phyloP scores from a whole-genome alignment of 1,284 basidiomycete species.

The Pyrrhoderma noxium region DNA sequence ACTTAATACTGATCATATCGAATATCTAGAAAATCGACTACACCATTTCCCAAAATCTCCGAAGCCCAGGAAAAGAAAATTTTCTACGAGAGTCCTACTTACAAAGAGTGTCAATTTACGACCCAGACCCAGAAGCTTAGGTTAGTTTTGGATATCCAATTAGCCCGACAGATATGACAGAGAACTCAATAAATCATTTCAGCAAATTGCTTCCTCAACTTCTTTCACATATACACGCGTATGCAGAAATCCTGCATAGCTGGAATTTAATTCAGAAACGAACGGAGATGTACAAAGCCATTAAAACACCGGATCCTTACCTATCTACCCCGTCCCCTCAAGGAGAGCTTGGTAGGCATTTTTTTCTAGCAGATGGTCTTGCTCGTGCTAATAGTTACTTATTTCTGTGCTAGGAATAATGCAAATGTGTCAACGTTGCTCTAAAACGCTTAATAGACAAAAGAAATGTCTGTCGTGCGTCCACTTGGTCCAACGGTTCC shows the following conservation, averaged over 20 bases:
- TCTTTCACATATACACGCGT: constrained; percentile 54
- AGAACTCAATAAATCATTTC: too few species aligned
- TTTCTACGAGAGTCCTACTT: too few species aligned
- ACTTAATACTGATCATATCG: too few species aligned
- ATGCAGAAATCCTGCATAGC: constrained; percentile 67
- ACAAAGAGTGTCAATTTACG: too few species aligned
- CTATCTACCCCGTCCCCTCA: constrained; percentile 23
- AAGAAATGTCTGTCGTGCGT: constrained; percentile 46
- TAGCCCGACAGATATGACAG: too few species aligned
- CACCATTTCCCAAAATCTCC: too few species aligned
- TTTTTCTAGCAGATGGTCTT: not conserved
- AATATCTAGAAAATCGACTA: too few species aligned
- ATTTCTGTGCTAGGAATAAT: not conserved
- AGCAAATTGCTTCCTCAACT: constrained; percentile 31
- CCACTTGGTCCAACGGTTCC: constrained; percentile 31
- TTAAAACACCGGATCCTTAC: constrained; percentile 26
- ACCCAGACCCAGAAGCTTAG: too few species aligned
- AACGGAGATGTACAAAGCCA: constrained; percentile 60
- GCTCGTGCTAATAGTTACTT: not conserved
- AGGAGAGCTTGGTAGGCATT: constrained; percentile 27
- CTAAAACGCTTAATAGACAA: constrained; percentile 24
- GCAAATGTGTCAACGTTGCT: constrained; percentile 10
- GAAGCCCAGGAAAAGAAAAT: too few species aligned
- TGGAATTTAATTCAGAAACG: constrained; percentile 65
- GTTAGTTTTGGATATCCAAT: too few species aligned